Evolutionary conservation across 2,329 filamentous ascomycete species (phyloP), one percentile per base, ranked within the genome.

Genomic region (Sclerotinia borealis): DNA sequence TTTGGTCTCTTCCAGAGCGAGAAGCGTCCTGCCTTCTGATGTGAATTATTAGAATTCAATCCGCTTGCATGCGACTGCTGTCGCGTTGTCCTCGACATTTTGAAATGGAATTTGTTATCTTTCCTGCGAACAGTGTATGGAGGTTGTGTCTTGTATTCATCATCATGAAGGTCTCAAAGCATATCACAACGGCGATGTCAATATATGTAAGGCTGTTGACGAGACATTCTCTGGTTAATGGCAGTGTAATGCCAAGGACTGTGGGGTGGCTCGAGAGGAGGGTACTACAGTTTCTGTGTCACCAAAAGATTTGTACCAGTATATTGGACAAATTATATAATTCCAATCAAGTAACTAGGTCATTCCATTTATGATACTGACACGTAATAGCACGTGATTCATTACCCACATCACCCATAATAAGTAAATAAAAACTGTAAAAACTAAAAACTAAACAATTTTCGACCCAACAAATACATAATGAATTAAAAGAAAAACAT

Each of bases 201-300:
- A 31, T 50, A 22, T 52, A 25, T 52, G 58, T 31, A 37, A 52
- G 58, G 48, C 36, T 52, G 8, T 60, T 52, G 36, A 54, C 47
- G 11, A 61, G 25, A 61, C 54, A 36, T 19, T 45, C n/a, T 58
- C 39, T 58, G n/a, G 39, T 8, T 45, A 56, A 34, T 19, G 39
- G 27, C 54, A 56, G 54, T 56, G 54, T 56, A 56, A 56, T 45
- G 39, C 54, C 54, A 56, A 56, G 54, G 39, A 34, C 54, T 45
- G 54, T 56, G 54, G 39, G n/a, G 52, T 13, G 37, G 39, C 54
- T 56, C n/a, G n/a, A n/a, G n/a, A n/a, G n/a, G n/a, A n/a, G n/a
- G n/a, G n/a, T n/a, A n/a, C n/a, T n/a, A n/a, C n/a, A n/a, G n/a
- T n/a, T n/a, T n/a, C n/a, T n/a, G n/a, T n/a, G n/a, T n/a, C n/a